phyloP scores from a whole-genome alignment of 192 early-diverging fungal genomes.

The Entomortierella chlamydospora region DNA sequence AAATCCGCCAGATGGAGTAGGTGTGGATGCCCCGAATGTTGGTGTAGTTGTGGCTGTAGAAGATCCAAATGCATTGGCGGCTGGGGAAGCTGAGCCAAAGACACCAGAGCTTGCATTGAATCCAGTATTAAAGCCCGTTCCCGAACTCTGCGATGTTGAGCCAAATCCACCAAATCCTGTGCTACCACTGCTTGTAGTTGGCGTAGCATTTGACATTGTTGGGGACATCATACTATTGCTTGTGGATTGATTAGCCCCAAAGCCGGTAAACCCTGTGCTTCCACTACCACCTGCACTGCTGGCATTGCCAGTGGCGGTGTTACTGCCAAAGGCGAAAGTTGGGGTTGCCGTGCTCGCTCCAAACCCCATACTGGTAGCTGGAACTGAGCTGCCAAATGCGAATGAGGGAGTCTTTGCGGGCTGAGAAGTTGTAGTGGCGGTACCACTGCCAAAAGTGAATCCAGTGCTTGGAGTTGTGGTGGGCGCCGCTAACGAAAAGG shows the following conservation, averaged over 20 bases:
- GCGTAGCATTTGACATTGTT: slow-evolving; percentile 9
- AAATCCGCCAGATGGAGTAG: slow-evolving; percentile 7
- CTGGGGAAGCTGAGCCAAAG: too few relatives aligned
- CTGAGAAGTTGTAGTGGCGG: neutral
- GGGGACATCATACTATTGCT: slow-evolving; percentile 32
- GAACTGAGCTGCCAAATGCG: neutral
- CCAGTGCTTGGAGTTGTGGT: neutral
- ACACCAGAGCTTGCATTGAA: too few relatives aligned
- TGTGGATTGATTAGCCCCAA: neutral
- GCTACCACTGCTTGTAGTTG: neutral
- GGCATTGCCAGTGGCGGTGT: neutral
- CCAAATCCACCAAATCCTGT: slow-evolving; percentile 24
- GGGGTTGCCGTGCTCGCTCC: neutral
- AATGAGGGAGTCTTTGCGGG: neutral
- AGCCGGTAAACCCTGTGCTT: too few relatives aligned
- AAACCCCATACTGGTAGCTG: neutral
- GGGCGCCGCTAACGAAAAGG: neutral
- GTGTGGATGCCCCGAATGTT: neutral
- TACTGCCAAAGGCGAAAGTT: neutral
- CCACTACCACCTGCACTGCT: too few relatives aligned
- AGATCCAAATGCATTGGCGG: neutral
- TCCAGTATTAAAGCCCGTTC: neutral
- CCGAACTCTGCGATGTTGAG: neutral
- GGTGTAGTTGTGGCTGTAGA: neutral
- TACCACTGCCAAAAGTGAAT: slow-evolving; percentile 5